Evolutionary conservation across 345 rosid species (phyloP), one percentile per base, ranked within the genome.

Genomic region (Carallia brachiata): DNA sequence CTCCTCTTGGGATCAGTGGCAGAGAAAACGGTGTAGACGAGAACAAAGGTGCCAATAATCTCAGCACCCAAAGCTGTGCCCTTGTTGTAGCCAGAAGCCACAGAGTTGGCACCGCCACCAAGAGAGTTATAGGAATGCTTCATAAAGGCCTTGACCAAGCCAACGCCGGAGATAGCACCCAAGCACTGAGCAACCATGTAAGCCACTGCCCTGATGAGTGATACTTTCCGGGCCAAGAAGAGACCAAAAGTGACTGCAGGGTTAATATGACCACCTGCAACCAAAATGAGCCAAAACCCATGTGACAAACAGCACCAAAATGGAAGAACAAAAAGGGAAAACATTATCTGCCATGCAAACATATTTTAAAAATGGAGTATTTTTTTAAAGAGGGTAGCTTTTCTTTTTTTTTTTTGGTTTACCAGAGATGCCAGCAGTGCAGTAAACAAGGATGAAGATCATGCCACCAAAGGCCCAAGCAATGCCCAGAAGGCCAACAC

Each of bases 401-500:
- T 6, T 37, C 36, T 60, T 1, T 2, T 2, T 40, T 40, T 23
- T 23, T 23, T 44, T 44, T 44, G 0, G 50, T 12, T 74, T 75
- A 90, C 97, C 97, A 70, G 96, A 90, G 71, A 90, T 87, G 39
- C 93, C 93, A 2, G 96, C 96, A 19, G 96, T 90, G 92, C 96
- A 83, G 84, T 85, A 85, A 62, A 85, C 89, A 36, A 85, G 89
- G 40, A 85, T 7, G 63, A 85, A 85, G 78, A 90, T 90, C 96
- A 90, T 90, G 81, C 96, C 96, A 61, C 96, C 96, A 62, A 90
- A 90, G 7, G 96, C 87, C 96, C 97, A 93, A 62, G 98, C 97
- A 73, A 93, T 85, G 10, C 98, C 98, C 34, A 93, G 79, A 48
- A 87, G 74, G n/a, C 98, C 98, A 61, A 93, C 98, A 1, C 98